Evolutionary conservation across 1,284 basidiomycete genomes (phyloP).

Genomic region (Schizophyllum commune): DNA sequence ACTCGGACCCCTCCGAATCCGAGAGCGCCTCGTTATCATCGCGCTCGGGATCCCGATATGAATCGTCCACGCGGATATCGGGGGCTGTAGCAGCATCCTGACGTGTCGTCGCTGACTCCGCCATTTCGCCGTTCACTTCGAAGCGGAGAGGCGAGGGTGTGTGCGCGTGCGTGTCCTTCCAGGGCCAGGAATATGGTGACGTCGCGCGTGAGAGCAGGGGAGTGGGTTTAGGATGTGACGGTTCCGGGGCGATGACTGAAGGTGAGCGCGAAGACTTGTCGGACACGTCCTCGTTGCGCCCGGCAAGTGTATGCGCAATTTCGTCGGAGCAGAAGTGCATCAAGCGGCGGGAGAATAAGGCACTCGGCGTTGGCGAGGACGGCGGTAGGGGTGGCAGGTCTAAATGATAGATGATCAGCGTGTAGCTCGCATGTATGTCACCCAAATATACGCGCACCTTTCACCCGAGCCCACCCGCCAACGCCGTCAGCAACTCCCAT

Average conservation of each 20-base stretch:
- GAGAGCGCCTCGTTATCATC: not conserved
- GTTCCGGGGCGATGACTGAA: slow-evolving; percentile 10
- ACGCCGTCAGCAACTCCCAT: slow-evolving; percentile 89
- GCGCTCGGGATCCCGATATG: not conserved
- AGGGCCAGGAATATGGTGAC: not conserved
- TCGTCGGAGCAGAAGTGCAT: slow-evolving; percentile 77
- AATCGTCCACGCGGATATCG: not conserved
- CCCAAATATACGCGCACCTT: slow-evolving; percentile 18
- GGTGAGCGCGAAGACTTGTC: slow-evolving; percentile 17
- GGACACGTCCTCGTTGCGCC: slow-evolving; percentile 5
- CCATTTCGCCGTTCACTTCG: not conserved
- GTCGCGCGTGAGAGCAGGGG: not conserved
- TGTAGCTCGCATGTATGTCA: not conserved
- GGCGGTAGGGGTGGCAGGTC: not conserved
- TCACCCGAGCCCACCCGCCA: slow-evolving; percentile 70
- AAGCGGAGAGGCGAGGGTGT: not conserved
- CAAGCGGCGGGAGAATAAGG: slow-evolving; percentile 74
- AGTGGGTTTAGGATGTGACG: not conserved
- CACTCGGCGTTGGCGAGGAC: slow-evolving; percentile 27
- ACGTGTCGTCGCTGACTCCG: not conserved
- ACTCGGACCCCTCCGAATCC: slow-evolving; percentile 1
- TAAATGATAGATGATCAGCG: not conserved
- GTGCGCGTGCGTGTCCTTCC: not conserved
- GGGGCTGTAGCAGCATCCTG: not conserved
- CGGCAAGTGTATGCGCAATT: slow-evolving; percentile 20